A percentile compares a stretch with the other conserved stretches of the same genome.
These are phyloP conservation scores for Trichosanthes truncata DNA, from an alignment of 306 rosid genomes.

Conservation along the genomic window DNA sequence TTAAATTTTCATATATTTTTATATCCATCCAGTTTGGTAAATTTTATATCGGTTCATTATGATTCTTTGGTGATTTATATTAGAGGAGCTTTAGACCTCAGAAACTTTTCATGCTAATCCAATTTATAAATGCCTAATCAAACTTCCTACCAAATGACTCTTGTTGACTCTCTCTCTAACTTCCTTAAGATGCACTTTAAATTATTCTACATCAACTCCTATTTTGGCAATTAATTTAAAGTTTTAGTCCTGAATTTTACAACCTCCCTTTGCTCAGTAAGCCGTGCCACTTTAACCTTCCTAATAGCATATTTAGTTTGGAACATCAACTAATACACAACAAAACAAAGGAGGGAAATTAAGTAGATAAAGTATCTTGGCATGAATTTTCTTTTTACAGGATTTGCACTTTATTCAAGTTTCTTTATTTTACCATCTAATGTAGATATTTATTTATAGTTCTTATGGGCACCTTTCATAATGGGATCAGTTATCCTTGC, in stretches of 20 bases:
- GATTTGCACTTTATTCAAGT: neutral
- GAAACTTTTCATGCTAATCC: neutral
- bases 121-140: neutral
- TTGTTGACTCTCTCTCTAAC: neutral
- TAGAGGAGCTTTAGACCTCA: neutral
- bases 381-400: neutral
- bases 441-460: conserved; percentile 37
- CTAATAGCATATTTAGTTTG: neutral
- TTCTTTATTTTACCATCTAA: neutral
- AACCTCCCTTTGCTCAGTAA: neutral
- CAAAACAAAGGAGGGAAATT: neutral
- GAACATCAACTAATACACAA: neutral
- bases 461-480: conserved; percentile 86
- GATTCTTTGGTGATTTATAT: neutral
- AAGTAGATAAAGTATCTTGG: neutral
- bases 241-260: neutral
- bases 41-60: neutral
- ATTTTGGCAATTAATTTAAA: neutral
- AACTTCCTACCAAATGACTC: neutral
- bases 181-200: neutral
- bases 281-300: neutral
- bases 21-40: neutral
- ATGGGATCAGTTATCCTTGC: conserved; percentile 80
- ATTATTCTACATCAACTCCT: neutral
- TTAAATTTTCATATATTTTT: neutral